Conservation (phyloP, 305 asterid genomes). For the Fraxinus velutina region DNA sequence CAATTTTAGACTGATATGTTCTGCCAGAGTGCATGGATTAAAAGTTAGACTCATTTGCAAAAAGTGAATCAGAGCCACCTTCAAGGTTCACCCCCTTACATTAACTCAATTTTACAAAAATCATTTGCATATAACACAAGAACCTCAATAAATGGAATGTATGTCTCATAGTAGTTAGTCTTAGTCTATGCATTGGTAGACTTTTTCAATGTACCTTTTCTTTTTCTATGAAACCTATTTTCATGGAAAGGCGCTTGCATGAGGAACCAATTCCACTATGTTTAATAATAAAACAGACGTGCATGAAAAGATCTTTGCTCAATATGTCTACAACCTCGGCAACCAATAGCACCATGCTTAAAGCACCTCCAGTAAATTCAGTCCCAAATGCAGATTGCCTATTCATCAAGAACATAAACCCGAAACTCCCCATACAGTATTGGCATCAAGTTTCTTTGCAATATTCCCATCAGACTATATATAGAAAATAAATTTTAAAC, state of each 20-base stretch:
- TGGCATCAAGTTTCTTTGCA: neutral
- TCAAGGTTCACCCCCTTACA: neutral
- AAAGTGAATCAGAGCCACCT: neutral
- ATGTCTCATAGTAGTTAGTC: neutral
- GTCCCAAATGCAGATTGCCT: neutral
- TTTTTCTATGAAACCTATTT: neutral
- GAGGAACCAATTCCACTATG: neutral
- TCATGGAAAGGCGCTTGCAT: neutral
- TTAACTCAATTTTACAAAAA: neutral
- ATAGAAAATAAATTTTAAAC: too few relatives aligned
- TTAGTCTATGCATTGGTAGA: neutral
- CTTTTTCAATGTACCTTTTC: neutral
- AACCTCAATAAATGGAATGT: neutral
- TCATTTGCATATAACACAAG: neutral
- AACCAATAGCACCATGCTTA: neutral
- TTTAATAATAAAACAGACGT: neutral
- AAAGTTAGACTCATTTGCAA: neutral
- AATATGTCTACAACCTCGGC: neutral
- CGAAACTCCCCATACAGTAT: neutral
- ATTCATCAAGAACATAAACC: neutral
- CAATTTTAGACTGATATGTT: constrained; percentile 1
- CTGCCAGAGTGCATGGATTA: neutral
- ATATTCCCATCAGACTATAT: neutral
- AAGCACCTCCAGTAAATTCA: neutral
- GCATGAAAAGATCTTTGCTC: neutral